A percentile compares a stretch with the other conserved stretches of the same genome.
Conservation (phyloP, 2,329 filamentous ascomycete species). For the Corniculantispora saksenae region DNA sequence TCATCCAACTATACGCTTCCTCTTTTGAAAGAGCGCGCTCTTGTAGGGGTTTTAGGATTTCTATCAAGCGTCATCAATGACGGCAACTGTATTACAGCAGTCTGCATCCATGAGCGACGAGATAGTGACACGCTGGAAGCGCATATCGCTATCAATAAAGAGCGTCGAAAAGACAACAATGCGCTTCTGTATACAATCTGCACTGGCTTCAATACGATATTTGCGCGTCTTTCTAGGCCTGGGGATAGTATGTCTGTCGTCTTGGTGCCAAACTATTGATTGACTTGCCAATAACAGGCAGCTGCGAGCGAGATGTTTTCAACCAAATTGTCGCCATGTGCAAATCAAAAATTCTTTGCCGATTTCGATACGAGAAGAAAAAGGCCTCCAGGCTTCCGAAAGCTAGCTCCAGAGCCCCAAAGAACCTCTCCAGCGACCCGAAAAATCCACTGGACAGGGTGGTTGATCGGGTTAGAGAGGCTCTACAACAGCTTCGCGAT, state of each 20-base stretch:
- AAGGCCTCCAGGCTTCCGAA: not conserved
- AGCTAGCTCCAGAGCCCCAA: no score
- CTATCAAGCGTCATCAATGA: slow-evolving; percentile 1
- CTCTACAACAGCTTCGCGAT: not conserved
- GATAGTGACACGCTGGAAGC: not conserved
- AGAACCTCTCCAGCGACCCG: not conserved
- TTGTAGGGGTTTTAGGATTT: not conserved
- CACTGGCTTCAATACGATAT: not conserved
- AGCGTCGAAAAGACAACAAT: not conserved
- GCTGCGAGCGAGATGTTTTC: not conserved
- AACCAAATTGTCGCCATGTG: not conserved
- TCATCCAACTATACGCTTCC: not conserved
- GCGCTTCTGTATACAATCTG: not conserved
- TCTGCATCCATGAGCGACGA: not conserved
- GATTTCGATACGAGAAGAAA: not conserved
- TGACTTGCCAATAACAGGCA: not conserved
- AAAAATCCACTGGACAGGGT: not conserved
- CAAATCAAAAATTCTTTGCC: not conserved
- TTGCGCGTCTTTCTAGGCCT: not conserved
- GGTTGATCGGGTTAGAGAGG: not conserved
- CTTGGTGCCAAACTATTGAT: not conserved
- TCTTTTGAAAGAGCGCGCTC: not conserved
- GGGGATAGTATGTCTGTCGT: not conserved
- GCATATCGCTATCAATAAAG: not conserved
- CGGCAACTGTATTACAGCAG: not conserved